Base-by-base conservation (phyloP, 2,329 filamentous ascomycete species). In the Xenosphaeropsis pyriputrescens region DNA sequence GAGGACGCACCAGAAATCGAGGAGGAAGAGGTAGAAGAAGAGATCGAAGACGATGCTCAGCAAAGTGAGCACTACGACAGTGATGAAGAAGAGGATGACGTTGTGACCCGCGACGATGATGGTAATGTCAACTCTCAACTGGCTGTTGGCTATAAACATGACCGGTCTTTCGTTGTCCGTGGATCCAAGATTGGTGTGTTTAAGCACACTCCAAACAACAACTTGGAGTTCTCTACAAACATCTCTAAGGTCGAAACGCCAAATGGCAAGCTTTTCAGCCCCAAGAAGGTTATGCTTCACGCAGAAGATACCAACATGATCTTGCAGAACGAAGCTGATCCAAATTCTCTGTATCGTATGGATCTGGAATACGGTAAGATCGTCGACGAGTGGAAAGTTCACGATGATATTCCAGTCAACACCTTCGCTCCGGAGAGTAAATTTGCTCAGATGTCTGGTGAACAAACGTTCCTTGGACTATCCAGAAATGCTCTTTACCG, bases 151-250 rank as follows among this genome's bases (percentile, higher is more conserved):
- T 94, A 94, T 63, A 96, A 93, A 60, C 83, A 95, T 47, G 91
- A 98, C 56, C 76, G 91, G 42, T 96, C 91, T 0, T 98, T 96
- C 50, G 91, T 98, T 40, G 86, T 98, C 32, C 81, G 91, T 45
- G 91, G 91, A 22, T 91, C 88, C 50, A 95, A 96, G 70, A 98
- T 98, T 56, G 91, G 91, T 39, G 91, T 98, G 31, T 98, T 98
- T 72, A 96, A 93, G 59, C 91, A 98, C 54, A 94, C 86, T 0
- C 68, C 78, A 1, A 84, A 93, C 61, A 93, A 96, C 56, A 79
- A 89, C 47, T 71, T 98, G 13, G 84, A 96, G 56, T 98, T 96
- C 58, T 85, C 85, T 11, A 98, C 91, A 42, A 96, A 88, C 46
- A 98, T 98, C 51, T 94, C 85, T 43, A 94, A 93, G 60, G 85